phyloP scores from a whole-genome alignment of 352 stramenopile species.

The Phytophthora sp. region DNA sequence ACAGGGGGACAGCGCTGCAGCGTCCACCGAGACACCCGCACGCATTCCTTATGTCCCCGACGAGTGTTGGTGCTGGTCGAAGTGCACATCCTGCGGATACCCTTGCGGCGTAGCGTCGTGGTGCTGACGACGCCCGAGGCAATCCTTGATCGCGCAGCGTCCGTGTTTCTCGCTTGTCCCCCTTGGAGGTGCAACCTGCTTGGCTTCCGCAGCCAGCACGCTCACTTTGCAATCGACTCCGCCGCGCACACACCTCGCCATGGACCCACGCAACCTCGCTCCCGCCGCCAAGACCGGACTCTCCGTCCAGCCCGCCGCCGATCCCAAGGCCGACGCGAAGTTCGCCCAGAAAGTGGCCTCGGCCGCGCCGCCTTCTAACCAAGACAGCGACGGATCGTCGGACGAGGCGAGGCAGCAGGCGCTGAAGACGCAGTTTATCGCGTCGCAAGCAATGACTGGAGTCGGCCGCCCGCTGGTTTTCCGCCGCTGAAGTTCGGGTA shows the following conservation, averaged over 20 bases:
- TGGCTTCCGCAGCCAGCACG: too few relatives aligned
- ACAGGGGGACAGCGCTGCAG: too few relatives aligned
- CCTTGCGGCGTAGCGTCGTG: not conserved
- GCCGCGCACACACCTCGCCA: not conserved
- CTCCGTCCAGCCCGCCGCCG: not conserved
- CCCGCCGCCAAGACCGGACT: not conserved
- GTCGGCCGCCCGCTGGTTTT: not conserved
- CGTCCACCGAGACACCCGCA: too few relatives aligned
- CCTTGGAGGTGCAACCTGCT: too few relatives aligned
- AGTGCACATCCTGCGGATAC: not conserved
- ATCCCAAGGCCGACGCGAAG: not conserved
- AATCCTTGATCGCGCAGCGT: too few relatives aligned
- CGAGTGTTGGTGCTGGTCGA: too few relatives aligned
- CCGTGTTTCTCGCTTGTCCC: too few relatives aligned
- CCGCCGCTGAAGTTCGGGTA: too few relatives aligned
- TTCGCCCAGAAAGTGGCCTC: slow-evolving; percentile 3
- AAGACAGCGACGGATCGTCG: not conserved
- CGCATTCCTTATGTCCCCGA: too few relatives aligned
- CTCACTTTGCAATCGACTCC: slow-evolving; percentile 4
- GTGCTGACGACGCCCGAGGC: too few relatives aligned
- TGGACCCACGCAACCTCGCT: not conserved
- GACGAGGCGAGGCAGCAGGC: slow-evolving; percentile 1
- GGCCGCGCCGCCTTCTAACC: not conserved
- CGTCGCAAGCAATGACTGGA: not conserved
- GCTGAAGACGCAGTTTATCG: slow-evolving; percentile 8